Base-by-base conservation (phyloP, 2,329 filamentous ascomycete species). In the Neopestalotiopsis clavispora region DNA sequence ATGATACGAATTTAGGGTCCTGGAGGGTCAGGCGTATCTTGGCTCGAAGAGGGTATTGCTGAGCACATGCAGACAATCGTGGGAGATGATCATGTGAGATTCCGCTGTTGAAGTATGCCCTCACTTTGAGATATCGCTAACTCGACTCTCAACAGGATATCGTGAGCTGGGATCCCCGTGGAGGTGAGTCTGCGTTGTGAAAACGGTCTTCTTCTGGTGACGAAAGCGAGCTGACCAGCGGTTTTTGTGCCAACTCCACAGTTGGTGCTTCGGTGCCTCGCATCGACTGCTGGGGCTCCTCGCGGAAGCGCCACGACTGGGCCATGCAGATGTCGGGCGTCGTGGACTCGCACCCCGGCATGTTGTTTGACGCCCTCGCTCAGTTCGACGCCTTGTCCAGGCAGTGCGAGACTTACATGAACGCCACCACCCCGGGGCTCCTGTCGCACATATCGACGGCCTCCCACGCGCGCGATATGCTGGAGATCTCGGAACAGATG, bases 131-230 rank as follows among this genome's bases (percentile, higher is more conserved):
- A 17, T n/a, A 82, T 77, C 7, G 14, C 42, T 34, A 6, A 60
- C 20, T 32, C 34, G 70, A 67, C 62, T 12, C 3, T 49, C 72
- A 74, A 30, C 63, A 76, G 38, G 85, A 88, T 62, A 79, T 88
- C 1, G 80, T 88, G 68, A 81, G 82, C 57, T 87, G 85, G 66
- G 85, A 88, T 65, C 85, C 85, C 1, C 80, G 86, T 28, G 86
- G 86, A 23, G 76, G 82, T 79, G 77, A 67, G 65, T 60, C 5
- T 1, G 23, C 34, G 10, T 38, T 28, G 23, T 23, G 13, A 2
- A 7, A 23, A 2, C 3, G 14, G 23, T 17, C 4, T 30, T 32
- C 12, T 7, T 28, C 4, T 5, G 17, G 13, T 20, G 4, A 52
- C 13, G 14, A 28, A 4, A 28, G 6, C 13, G 28, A 32, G 20